Evolutionary conservation across 441 rosid species (phyloP), one percentile per base, ranked within the genome.

Genomic region (Populus hybrid): DNA sequence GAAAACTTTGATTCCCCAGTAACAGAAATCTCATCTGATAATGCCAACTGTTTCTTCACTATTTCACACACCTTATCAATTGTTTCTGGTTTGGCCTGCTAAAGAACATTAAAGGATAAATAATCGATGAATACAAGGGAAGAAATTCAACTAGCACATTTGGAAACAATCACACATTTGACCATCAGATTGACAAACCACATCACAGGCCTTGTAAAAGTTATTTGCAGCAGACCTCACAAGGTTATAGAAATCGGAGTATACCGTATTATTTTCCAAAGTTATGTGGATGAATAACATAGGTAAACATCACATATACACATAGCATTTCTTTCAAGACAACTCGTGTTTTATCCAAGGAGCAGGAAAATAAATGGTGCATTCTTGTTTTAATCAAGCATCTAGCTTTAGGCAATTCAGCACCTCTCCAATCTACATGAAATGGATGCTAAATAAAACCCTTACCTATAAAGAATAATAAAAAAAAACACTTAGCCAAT

Each of bases 1-100:
- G 85, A 12, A 68, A 92, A 94, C 40, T 89, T 92, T 23, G 98
- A 90, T 18, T 77, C 90, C 3, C 92, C 95, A 2, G 81, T 84
- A 35, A 92, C 87, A 2, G 72, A 21, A 54, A 83, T 50, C 50
- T 85, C 94, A 6, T 76, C 79, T 3, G 91, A 1, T 40, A 94
- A 80, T 2, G 95, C 96, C 59, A 94, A 82, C 79, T 94, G 96
- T 77, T 91, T 90, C 90, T 79, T 88, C 73, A 94, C 98, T 36
- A 94, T 91, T 72, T 73, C 79, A 59, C 95, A 89, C 65, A 94
- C 98, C 87, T 89, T 92, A 4, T 86, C 83, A 73, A 94, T 89
- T 5, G 95, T 94, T 83, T 89, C 95, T 38, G 86, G 86, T 77
- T 92, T 92, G 77, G 91, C 97, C 98, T 94, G 89, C 74, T 61